A percentile compares a stretch with the other conserved stretches of the same genome.
Evolutionary conservation across 257 asterid genomes (phyloP).

Genomic region (Nicotiana tabacum): DNA sequence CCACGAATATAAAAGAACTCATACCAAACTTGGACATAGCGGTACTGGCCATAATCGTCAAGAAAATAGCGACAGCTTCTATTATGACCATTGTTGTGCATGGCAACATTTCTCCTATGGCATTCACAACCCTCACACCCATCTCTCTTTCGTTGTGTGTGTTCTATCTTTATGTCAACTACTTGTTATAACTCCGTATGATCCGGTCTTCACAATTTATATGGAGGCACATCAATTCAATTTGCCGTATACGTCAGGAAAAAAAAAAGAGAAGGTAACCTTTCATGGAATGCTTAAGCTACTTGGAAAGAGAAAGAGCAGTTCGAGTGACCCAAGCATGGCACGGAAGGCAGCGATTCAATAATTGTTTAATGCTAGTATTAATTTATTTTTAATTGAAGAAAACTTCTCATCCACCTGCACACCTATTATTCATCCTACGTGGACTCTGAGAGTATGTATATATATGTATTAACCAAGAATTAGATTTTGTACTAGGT

Average conservation of each 20-base stretch:
- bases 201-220: neutral
- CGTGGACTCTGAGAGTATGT: neutral
- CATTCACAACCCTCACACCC: constrained; percentile 23
- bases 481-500: neutral
- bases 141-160: neutral
- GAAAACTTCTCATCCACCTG: neutral
- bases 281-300: constrained; percentile 60
- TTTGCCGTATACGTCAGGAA: neutral
- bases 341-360: neutral
- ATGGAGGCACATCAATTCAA: constrained; percentile 13
- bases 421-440: neutral
- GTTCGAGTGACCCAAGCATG: constrained; percentile 56
- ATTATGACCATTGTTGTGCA: constrained; percentile 51
- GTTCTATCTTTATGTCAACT: neutral
- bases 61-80: constrained; percentile 52
- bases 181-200: neutral
- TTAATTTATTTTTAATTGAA: too few relatives aligned
- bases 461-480: neutral
- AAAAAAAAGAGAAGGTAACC: constrained; percentile 29
- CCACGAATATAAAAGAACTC: constrained; percentile 76
- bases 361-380: neutral
- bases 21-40: constrained; percentile 58
- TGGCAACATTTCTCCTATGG: constrained; percentile 36
- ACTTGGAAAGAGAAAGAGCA: constrained; percentile 48
- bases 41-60: constrained; percentile 63